Percentiles rank a stretch among this genome's conserved stretches.
These are phyloP conservation scores for Ottelia alismoides DNA, from an alignment of 106 monocot genomes.

Conservation along the genomic window DNA sequence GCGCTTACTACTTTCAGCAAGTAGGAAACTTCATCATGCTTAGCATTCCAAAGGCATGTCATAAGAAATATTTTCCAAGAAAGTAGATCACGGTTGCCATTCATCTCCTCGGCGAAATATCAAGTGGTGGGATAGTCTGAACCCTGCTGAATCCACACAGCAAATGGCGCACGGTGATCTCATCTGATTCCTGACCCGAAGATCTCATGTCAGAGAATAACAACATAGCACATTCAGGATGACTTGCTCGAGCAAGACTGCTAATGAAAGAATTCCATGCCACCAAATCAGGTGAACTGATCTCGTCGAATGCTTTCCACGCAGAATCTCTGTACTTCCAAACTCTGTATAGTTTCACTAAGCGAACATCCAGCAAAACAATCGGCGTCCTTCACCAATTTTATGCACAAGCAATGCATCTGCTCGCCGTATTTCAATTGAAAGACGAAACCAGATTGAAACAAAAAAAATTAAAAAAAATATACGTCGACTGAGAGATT, in stretches of 20 bases:
- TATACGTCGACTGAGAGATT: conserved; percentile 95
- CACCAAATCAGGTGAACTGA: too few species aligned
- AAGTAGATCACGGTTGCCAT: too few species aligned
- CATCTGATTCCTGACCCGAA: not conserved
- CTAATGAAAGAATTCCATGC: not conserved
- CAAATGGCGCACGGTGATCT: conserved; percentile 56
- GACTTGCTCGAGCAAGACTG: not conserved
- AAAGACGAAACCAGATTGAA: too few species aligned
- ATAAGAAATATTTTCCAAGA: too few species aligned
- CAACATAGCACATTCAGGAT: not conserved
- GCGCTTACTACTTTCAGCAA: conserved; percentile 16
- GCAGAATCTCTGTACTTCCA: conserved; percentile 8
- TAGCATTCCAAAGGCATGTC: too few species aligned
- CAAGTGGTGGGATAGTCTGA: too few species aligned
- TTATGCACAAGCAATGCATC: conserved; percentile 38
- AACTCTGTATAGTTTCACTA: conserved; percentile 50
- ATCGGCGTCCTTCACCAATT: conserved; percentile 25
- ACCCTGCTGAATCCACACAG: too few species aligned
- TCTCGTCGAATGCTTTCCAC: too few species aligned
- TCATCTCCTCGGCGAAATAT: too few species aligned
- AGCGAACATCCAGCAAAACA: conserved; percentile 27
- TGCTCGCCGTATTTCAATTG: conserved; percentile 36
- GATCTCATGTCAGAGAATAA: not conserved
- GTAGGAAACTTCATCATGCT: conserved; percentile 36
- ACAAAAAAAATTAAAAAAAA: too few species aligned